Percentiles rank a stretch among this genome's conserved stretches.
phyloP scores from a whole-genome alignment of 176 grass and related monocot species.

The Triticum dicoccoides region DNA sequence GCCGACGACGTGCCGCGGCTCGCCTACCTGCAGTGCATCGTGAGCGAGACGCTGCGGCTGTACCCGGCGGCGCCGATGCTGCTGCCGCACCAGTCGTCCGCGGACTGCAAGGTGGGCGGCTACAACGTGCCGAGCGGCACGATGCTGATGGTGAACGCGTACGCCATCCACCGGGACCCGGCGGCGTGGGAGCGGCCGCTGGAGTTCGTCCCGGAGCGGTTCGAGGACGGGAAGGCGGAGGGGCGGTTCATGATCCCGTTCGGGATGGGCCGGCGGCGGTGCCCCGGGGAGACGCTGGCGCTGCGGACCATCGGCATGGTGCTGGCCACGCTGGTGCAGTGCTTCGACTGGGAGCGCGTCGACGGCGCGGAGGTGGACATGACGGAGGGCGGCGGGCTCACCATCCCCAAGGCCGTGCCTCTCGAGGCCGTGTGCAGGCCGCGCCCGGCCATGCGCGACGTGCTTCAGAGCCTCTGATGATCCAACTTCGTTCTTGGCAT shows the following conservation, averaged over 20 bases:
- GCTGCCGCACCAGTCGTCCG: slow-evolving; percentile 43
- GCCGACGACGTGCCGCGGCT: slow-evolving; percentile 48
- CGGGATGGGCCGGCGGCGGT: slow-evolving; percentile 62
- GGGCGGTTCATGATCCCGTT: slow-evolving; percentile 49
- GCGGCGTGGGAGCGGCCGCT: slow-evolving; percentile 30
- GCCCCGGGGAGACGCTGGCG: slow-evolving; percentile 62
- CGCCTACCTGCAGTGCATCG: slow-evolving; percentile 49
- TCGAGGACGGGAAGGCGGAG: slow-evolving; percentile 27
- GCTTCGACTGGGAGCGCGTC: slow-evolving; percentile 61
- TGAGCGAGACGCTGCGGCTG: slow-evolving; percentile 62
- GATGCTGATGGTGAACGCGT: slow-evolving; percentile 62
- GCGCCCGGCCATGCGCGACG: slow-evolving; percentile 21
- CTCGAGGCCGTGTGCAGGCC: slow-evolving; percentile 45
- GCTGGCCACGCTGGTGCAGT: slow-evolving; percentile 57
- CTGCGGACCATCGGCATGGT: slow-evolving; percentile 32
- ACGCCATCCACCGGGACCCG: slow-evolving; percentile 63
- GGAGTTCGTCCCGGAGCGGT: slow-evolving; percentile 61
- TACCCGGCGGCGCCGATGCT: slow-evolving; percentile 60
- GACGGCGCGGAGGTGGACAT: slow-evolving; percentile 44
- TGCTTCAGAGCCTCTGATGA: slow-evolving; percentile 27
- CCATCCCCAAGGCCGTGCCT: slow-evolving; percentile 35
- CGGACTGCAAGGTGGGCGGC: slow-evolving; percentile 58
- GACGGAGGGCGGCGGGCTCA: slow-evolving; percentile 31
- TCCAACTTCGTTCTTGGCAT: background rate
- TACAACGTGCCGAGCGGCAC: slow-evolving; percentile 51